These are phyloP conservation scores for Candida easanensis DNA, from an alignment of 805 yeast species.

Conservation along the genomic window DNA sequence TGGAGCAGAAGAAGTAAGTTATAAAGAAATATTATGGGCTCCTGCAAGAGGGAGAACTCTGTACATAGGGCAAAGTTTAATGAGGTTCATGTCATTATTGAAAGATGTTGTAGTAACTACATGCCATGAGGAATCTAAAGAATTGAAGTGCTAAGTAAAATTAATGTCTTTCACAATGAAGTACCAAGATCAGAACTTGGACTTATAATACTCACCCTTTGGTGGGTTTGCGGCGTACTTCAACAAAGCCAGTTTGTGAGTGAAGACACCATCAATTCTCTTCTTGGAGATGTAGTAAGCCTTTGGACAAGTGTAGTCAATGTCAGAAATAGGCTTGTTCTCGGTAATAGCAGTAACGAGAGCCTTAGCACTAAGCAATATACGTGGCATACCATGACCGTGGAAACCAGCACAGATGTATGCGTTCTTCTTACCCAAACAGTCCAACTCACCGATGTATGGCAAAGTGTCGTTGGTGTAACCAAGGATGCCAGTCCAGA, in stretches of 20 bases:
- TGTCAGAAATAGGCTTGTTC: conserved; percentile 6
- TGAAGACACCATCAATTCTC: conserved; percentile 4
- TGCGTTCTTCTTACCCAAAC: conserved; percentile 25
- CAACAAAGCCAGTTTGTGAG: not conserved
- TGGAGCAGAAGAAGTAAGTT: conserved; percentile 10
- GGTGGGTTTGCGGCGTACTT: not conserved
- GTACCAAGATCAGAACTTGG: not conserved
- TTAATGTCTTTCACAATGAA: too few relatives aligned
- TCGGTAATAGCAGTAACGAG: conserved; percentile 28
- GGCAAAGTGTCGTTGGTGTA: conserved; percentile 39
- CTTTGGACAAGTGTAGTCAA: conserved; percentile 10
- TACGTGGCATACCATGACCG: conserved; percentile 51
- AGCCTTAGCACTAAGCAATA: conserved; percentile 37
- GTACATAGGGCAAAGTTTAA: conserved; percentile 4
- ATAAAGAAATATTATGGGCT: not conserved
- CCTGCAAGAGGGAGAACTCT: not conserved
- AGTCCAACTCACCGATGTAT: conserved; percentile 37
- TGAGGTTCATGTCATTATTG: conserved; percentile 7
- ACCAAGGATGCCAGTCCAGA: conserved; percentile 47
- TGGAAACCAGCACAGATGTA: conserved; percentile 44
- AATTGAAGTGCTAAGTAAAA: not conserved
- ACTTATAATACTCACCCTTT: not conserved
- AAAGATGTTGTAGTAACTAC: too few relatives aligned
- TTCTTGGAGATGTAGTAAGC: conserved; percentile 10
- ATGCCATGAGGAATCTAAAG: too few relatives aligned